Evolutionary conservation across 1,284 basidiomycete species (phyloP).

Genomic region (Meira nashicola): DNA sequence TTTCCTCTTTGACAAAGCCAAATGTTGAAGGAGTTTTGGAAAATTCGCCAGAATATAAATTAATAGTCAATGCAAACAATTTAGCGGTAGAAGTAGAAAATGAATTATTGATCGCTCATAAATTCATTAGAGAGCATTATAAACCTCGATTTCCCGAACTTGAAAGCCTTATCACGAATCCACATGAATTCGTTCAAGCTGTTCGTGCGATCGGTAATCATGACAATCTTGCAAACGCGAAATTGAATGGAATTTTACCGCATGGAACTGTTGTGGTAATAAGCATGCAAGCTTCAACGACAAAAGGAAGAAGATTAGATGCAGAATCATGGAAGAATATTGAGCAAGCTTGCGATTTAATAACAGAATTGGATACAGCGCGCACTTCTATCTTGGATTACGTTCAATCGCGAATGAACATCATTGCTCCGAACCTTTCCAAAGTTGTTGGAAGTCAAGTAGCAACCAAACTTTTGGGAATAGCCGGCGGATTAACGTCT

Average conservation of each 20-base stretch:
- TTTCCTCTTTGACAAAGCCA: constrained; percentile 69
- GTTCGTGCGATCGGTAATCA: constrained; percentile 80
- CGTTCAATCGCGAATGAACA: constrained; percentile 97
- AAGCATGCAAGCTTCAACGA: constrained; percentile 80
- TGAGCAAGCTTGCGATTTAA: constrained; percentile 77
- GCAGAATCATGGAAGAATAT: constrained; percentile 74
- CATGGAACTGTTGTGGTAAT: constrained; percentile 95
- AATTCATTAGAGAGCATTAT: constrained; percentile 99
- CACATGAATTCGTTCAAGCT: constrained; percentile 84
- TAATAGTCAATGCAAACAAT: constrained; percentile 97
- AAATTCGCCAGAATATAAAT: constrained; percentile 88
- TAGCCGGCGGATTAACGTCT: constrained; percentile 85
- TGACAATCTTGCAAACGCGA: constrained; percentile 75
- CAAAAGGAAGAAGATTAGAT: constrained; percentile 69
- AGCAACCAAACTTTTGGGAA: constrained; percentile 94
- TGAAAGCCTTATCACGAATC: constrained; percentile 86
- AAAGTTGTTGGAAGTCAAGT: constrained; percentile 96
- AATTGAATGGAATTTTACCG: constrained; percentile 73
- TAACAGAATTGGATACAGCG: constrained; percentile 78
- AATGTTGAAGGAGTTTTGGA: constrained; percentile 71
- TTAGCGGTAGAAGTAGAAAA: constrained; percentile 97
- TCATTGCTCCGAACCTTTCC: constrained; percentile 94
- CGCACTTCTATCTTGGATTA: constrained; percentile 93
- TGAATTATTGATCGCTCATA: constrained; percentile 93
- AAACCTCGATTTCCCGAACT: constrained; percentile 92